Percentiles rank a stretch among this genome's conserved stretches.
Evolutionary conservation across 169 alveolate genomes (phyloP).

Genomic region (Eimeria maxima): DNA sequence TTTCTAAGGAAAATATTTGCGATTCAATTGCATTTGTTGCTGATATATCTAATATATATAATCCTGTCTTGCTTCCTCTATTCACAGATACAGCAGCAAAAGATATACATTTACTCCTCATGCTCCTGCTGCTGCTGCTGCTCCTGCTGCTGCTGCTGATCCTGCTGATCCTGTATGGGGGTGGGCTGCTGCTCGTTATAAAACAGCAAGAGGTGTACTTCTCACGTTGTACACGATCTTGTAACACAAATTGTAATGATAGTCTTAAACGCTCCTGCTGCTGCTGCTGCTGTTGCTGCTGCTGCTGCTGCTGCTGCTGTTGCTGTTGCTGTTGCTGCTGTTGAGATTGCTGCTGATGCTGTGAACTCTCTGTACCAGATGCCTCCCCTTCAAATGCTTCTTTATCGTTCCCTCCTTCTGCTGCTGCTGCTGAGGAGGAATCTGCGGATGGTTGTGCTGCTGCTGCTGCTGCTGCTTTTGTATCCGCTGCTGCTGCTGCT

Average conservation of each 20-base stretch:
- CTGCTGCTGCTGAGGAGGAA: too few species aligned
- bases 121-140: constrained; percentile 57
- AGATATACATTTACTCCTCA: too few species aligned
- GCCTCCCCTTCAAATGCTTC: too few species aligned
- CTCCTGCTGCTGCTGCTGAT: too few species aligned
- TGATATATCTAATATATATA: constrained; percentile 33
- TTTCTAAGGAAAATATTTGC: constrained; percentile 19
- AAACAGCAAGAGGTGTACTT: constrained; percentile 32
- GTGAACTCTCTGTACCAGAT: too few species aligned
- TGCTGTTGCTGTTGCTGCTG: constrained; percentile 49
- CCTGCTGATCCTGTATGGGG: too few species aligned
- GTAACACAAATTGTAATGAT: constrained; percentile 30
- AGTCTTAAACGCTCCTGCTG: constrained; percentile 34
- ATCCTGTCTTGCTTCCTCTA: constrained; percentile 51
- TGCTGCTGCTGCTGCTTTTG: constrained; percentile 82
- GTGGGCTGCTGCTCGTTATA: too few species aligned
- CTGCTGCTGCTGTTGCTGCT: constrained; percentile 44
- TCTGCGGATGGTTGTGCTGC: too few species aligned
- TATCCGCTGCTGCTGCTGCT: constrained; percentile 39
- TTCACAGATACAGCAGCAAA: constrained; percentile 45
- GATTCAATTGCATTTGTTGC: constrained; percentile 59
- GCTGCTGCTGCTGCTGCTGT: constrained; percentile 37
- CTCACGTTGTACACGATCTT: constrained; percentile 76
- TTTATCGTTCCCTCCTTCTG: too few species aligned
- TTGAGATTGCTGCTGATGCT: too few species aligned